Evolutionary conservation across 257 asterid genomes (phyloP).

Genomic region (Cordia subcordata): DNA sequence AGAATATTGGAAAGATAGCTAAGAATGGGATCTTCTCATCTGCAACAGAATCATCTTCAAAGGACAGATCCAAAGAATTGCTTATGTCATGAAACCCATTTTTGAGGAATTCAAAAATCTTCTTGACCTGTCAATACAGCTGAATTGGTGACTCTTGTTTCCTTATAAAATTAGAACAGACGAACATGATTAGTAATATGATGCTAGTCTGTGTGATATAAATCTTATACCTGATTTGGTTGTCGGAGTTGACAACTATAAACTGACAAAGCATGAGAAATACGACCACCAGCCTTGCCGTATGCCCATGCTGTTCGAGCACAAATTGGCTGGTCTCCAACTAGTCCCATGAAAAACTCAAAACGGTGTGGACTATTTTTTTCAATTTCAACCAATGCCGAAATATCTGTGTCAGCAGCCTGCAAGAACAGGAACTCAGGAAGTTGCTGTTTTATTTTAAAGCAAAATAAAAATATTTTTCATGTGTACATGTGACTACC

Average conservation of each 20-base stretch:
- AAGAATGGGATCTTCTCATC: slow-evolving; percentile 98
- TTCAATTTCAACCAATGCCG: slow-evolving; percentile 97
- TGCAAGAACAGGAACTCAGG: slow-evolving; percentile 39
- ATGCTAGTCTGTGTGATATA: not conserved
- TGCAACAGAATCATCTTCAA: slow-evolving; percentile 94
- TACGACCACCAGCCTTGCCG: slow-evolving; percentile 89
- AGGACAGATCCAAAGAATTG: slow-evolving; percentile 89
- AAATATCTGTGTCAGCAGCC: slow-evolving; percentile 98
- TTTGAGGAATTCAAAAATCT: slow-evolving; percentile 81
- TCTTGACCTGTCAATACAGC: slow-evolving; percentile 68
- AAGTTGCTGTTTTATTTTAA: slow-evolving; percentile 15
- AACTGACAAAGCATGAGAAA: slow-evolving; percentile 96
- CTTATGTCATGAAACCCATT: slow-evolving; percentile 86
- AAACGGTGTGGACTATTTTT: slow-evolving; percentile 95
- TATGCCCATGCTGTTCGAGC: slow-evolving; percentile 99
- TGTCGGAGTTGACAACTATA: slow-evolving; percentile 90
- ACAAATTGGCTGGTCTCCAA: slow-evolving; percentile 90
- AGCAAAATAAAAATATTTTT: slow-evolving; percentile 1
- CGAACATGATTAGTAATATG: not conserved
- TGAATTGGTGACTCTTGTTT: slow-evolving; percentile 22
- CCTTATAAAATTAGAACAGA: too few relatives aligned
- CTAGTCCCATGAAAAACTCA: slow-evolving; percentile 99
- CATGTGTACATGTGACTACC: slow-evolving; percentile 35
- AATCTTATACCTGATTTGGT: slow-evolving; percentile 57
- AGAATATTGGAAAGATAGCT: slow-evolving; percentile 86